Evolutionary conservation across 2,329 filamentous ascomycete species (phyloP), one percentile per base, ranked within the genome.

Genomic region (Apiospora kogelbergensis): DNA sequence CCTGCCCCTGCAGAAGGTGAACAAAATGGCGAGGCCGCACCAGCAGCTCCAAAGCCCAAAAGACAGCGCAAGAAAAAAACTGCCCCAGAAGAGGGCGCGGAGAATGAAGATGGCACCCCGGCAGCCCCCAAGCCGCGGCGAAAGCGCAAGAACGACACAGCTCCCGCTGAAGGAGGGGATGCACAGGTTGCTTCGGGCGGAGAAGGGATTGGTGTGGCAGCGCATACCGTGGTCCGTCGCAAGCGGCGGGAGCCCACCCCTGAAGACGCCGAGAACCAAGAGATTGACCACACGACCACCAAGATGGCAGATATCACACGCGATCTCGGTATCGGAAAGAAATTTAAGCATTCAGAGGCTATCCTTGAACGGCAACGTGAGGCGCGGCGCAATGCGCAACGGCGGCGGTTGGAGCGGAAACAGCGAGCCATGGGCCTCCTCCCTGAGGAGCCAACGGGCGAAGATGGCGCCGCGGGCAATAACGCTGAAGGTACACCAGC

Each of bases 271-370:
- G 90, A 92, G 74, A 78, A 80, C 30, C 84, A 87, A 69, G 79
- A 86, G 71, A 90, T 95, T 68, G 91, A 94, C 75, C 83, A 88
- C 26, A 86, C 86, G 30, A 86, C 85, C 3, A 85, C 92, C 33
- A 93, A 89, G 67, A 93, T 96, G 89, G 87, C 85, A 57, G 91
- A 94, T 69, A 80, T 96, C 3, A 92, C 89, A 65, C 88, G 86
- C 71, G 91, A 93, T 75, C 82, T 92, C 67, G 85, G 86, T 26
- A 90, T 91, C 68, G 93, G 93, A 69, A 93, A 92, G 77, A 90
- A 91, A 70, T 95, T 93, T 68, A 90, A 90, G 74, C 87, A 90
- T 3, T 92, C 94, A 73, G 89, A 90, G 74, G 89, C 92, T 75
- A 90, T 96, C 74, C 88, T 89, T 53, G 85, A 90, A 72, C 89